Conservation (phyloP, 164 flowering plant species). For the Stephania yunnanensis region DNA sequence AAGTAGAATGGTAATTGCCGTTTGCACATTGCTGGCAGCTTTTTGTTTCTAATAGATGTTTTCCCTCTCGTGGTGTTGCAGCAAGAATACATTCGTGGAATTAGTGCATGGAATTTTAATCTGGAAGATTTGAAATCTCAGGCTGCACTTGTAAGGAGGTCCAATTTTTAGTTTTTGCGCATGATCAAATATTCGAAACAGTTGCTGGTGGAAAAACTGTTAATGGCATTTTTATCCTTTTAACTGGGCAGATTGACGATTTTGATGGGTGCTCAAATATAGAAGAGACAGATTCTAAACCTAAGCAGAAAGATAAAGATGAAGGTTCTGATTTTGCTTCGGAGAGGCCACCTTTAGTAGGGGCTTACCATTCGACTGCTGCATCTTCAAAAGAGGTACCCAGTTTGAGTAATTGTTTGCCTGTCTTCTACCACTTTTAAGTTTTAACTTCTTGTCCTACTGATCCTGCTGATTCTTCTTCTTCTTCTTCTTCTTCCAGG, state of each 20-base stretch:
- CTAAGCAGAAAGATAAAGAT: constrained; percentile 26
- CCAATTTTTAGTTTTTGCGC: constrained; percentile 5
- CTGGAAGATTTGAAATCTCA: constrained; percentile 86
- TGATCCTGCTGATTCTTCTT: neutral
- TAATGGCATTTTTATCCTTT: constrained; percentile 10
- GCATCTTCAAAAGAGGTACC: constrained; percentile 38
- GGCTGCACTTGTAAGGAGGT: constrained; percentile 81
- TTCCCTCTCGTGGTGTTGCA: constrained; percentile 32
- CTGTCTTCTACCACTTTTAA: no score
- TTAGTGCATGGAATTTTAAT: constrained; percentile 97
- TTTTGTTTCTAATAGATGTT: neutral
- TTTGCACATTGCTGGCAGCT: neutral
- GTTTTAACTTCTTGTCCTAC: neutral
- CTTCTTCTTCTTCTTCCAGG: constrained; percentile 36
- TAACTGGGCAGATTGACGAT: constrained; percentile 66
- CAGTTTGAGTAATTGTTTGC: constrained; percentile 9
- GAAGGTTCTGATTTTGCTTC: constrained; percentile 25
- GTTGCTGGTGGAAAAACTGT: constrained; percentile 7
- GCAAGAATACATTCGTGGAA: constrained; percentile 94
- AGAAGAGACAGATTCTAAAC: constrained; percentile 38
- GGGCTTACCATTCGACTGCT: constrained; percentile 24
- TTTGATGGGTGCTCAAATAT: constrained; percentile 35
- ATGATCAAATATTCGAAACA: neutral
- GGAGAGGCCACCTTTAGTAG: constrained; percentile 33
- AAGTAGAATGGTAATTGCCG: neutral